Evolutionary conservation across 2,329 filamentous ascomycete genomes (phyloP), one percentile per base, ranked within the genome.

Genomic region (Trichoderma cornu-damae): DNA sequence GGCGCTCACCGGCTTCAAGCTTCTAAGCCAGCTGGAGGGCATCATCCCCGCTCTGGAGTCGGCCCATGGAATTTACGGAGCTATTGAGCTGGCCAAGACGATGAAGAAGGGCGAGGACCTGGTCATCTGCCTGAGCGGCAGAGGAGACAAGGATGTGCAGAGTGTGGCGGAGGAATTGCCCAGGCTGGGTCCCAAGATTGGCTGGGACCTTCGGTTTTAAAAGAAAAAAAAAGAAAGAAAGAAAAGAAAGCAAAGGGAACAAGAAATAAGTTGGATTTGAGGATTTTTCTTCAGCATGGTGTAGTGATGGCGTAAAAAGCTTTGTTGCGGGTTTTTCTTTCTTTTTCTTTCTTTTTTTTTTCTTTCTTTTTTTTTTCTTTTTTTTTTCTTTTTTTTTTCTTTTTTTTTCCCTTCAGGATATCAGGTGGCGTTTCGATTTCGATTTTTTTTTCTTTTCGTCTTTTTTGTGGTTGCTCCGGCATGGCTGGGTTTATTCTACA

Each of bases 141-240:
- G 94, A 65, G 94, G 94, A 61, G 94, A 99, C 75, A 99, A 99
- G 84, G 94, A 99, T 69, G 94, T 99, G 59, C 92, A 99, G 82
- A 96, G 90, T 67, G 93, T 99, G 51, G 94, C 94, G 0, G 94
- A 99, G 69, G 90, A 96, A 75, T 75, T 99, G 69, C 93, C 93
- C 16, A 88, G 81, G 64, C 73, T 99, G 61, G 93, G 94, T 0
- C 94, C 94, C 6, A 79, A 88, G 78, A 97, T 99, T 73, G 90
- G 82, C 58, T 87, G 84, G 84, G 83, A 87, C 64, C 69, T 87
- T 65, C 77, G 84, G 32, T 87, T 87, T 65, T 84, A 78, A 42
- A 48, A 50, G 26, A 42, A 35, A 24, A 37, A 37, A 37, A 37
- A 30, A 11, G 43, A n/a, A 30, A 6, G 26, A n/a, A n/a, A n/a